Conservation (phyloP, 495 filamentous ascomycete genomes). For the Penicillium atrosanguineum region DNA sequence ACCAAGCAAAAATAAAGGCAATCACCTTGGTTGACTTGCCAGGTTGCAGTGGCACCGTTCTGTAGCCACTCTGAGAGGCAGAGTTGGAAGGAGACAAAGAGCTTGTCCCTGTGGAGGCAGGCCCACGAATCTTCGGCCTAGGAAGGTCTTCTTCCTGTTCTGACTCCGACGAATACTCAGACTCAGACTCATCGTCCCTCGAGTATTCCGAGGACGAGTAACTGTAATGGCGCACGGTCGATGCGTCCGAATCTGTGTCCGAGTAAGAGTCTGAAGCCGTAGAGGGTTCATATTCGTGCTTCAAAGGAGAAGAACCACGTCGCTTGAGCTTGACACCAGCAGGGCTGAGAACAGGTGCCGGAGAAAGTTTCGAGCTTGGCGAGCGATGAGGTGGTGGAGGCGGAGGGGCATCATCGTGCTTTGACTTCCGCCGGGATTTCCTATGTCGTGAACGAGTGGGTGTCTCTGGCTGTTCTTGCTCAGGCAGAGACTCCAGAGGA, state of each 20-base stretch:
- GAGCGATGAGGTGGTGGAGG: constrained; percentile 54
- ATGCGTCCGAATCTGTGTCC: constrained; percentile 47
- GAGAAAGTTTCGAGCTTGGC: constrained; percentile 50
- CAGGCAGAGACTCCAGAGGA: constrained; percentile 26
- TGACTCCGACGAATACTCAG: constrained; percentile 42
- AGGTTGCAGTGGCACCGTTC: constrained; percentile 54
- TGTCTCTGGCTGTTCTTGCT: constrained; percentile 25
- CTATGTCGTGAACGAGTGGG: constrained; percentile 33
- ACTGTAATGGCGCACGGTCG: constrained; percentile 48
- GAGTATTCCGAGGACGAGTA: constrained; percentile 47
- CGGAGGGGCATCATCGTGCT: constrained; percentile 40
- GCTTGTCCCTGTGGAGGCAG: constrained; percentile 45
- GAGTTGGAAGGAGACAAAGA: constrained; percentile 72
- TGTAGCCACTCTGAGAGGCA: constrained; percentile 64
- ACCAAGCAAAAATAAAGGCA: constrained; percentile 83
- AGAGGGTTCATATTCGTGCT: constrained; percentile 96
- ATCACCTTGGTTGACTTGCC: constrained; percentile 61
- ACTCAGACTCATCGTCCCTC: constrained; percentile 39
- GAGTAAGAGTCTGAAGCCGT: constrained; percentile 61
- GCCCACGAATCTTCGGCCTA: constrained; percentile 19
- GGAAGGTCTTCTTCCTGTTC: constrained; percentile 48
- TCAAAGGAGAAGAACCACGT: constrained; percentile 87
- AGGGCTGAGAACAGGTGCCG: constrained; percentile 49
- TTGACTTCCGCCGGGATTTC: constrained; percentile 31
- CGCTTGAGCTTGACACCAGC: constrained; percentile 51